A percentile compares a stretch with the other conserved stretches of the same genome.
Conservation (phyloP, 345 rosid species). For the Litchi chinensis region DNA sequence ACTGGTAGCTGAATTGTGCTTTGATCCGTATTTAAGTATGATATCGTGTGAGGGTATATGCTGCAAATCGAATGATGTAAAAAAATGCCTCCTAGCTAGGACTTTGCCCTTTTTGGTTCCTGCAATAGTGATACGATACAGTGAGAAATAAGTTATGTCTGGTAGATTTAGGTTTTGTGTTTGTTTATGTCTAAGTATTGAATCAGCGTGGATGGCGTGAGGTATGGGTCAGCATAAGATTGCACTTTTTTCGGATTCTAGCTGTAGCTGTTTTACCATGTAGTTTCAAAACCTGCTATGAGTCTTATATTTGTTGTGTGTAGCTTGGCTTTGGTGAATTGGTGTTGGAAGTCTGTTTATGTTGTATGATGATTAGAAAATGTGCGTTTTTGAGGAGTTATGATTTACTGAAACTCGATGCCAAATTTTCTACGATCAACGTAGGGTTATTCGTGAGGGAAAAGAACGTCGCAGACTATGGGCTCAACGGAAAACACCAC, state of each 20-base stretch:
- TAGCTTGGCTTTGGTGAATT: not conserved
- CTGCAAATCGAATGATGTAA: not conserved
- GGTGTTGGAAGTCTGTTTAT: not conserved
- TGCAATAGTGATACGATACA: not conserved
- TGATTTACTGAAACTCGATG: not conserved
- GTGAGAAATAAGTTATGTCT: not conserved
- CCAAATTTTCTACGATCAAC: not conserved
- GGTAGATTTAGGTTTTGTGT: not conserved
- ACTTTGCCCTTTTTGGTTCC: not conserved
- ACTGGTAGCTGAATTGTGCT: not conserved
- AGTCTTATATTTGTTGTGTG: not conserved
- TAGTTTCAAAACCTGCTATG: not conserved
- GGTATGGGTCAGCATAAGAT: too few species aligned
- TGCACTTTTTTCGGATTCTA: too few species aligned
- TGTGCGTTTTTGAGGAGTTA: not conserved
- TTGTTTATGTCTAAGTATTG: not conserved
- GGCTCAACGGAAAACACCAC: slow-evolving; percentile 66
- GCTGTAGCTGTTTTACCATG: not conserved
- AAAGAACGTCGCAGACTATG: slow-evolving; percentile 69
- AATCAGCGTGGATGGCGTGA: not conserved
- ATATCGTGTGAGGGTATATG: too few species aligned
- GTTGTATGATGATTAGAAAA: not conserved
- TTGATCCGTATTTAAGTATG: not conserved
- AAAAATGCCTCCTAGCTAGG: too few species aligned
- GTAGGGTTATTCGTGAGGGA: slow-evolving; percentile 65